Evolutionary conservation across 2,329 filamentous ascomycete genomes (phyloP), one percentile per base, ranked within the genome.

Genomic region (Microcyclospora pomicola): DNA sequence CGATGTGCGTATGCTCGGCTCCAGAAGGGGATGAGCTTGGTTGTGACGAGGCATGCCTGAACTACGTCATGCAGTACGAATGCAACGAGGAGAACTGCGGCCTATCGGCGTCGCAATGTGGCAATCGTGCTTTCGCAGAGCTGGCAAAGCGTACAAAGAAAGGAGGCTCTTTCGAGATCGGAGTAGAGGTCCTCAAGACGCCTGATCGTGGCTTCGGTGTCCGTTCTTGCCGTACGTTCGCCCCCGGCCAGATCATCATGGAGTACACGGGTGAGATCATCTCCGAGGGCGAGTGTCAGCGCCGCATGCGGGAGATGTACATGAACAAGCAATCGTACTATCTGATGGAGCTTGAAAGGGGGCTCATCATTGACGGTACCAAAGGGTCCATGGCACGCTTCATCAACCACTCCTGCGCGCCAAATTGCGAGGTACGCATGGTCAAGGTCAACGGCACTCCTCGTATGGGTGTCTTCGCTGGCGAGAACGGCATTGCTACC

Each of bases 231-330:
- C 77, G 91, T 34, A 80, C 77, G 43, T 98, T 96, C 58, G 70
- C 79, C 40, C 75, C 87, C 1, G 78, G 88, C 52, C 86, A 96
- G 63, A 93, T 98, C 57, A 96, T 98, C 55, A 88, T 96, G 64
- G 91, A 98, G 56, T 98, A 98, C 56, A 88, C 87, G 0, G 91
- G 91, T 31, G 91, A 98, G 61, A 95, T 98, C 49, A 93, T 98
- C 54, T 95, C 86, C 0, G 85, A 93, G 55, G 78, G 80, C 24
- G 91, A 98, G 59, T 94, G 87, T 54, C 86, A 96, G 57, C 75
- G 82, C 34, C 79, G 91, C 39, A 95, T 96, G 87, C 85, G 82
- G 42, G 81, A 88, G 45, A 73, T 82, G 42, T 98, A 98, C 66
- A 92, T 91, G 60, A 75, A 94, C 56, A 93, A 94, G 51, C 80